Evolutionary conservation across 805 yeast species (phyloP).

Genomic region (Cyberlindnera maclurae): DNA sequence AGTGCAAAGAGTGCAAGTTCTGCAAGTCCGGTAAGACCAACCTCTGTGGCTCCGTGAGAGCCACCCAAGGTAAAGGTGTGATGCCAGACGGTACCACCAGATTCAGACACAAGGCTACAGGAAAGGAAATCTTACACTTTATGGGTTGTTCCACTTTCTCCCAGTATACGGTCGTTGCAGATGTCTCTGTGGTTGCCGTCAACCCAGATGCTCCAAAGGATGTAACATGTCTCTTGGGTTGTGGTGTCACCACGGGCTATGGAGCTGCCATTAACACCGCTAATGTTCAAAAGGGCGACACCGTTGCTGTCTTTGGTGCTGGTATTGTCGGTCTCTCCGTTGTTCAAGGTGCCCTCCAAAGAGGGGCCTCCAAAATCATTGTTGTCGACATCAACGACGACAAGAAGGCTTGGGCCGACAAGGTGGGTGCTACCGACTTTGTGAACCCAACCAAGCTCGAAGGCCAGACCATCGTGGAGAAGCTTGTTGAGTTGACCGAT

Average conservation of each 20-base stretch:
- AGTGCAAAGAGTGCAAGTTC: slow-evolving; percentile 91
- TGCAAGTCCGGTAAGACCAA: slow-evolving; percentile 94
- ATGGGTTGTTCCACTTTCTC: slow-evolving; percentile 99
- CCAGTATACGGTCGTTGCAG: slow-evolving; percentile 96
- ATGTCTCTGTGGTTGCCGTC: slow-evolving; percentile 91
- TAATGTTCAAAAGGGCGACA: slow-evolving; percentile 82
- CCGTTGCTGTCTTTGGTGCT: slow-evolving; percentile 94
- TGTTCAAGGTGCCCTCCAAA: slow-evolving; percentile 85
- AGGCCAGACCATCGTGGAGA: slow-evolving; percentile 71
- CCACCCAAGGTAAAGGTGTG: slow-evolving; percentile 96
- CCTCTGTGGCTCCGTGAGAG: slow-evolving; percentile 91
- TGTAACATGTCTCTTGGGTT: slow-evolving; percentile 87
- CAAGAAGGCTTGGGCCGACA: slow-evolving; percentile 77
- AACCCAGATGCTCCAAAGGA: slow-evolving; percentile 78
- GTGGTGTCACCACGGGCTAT: slow-evolving; percentile 97
- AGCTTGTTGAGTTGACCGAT: slow-evolving; percentile 82
- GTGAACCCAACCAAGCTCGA: slow-evolving; percentile 76
- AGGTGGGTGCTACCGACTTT: slow-evolving; percentile 95
- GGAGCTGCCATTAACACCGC: slow-evolving; percentile 97
- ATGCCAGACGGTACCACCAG: slow-evolving; percentile 98
- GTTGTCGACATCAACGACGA: slow-evolving; percentile 82
- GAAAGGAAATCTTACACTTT: slow-evolving; percentile 80
- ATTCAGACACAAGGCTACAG: slow-evolving; percentile 65
- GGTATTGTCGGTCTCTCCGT: slow-evolving; percentile 97
- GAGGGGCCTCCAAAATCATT: slow-evolving; percentile 75